Base-by-base conservation (phyloP, 2,329 filamentous ascomycete genomes). In the Pseudonectria buxi region DNA sequence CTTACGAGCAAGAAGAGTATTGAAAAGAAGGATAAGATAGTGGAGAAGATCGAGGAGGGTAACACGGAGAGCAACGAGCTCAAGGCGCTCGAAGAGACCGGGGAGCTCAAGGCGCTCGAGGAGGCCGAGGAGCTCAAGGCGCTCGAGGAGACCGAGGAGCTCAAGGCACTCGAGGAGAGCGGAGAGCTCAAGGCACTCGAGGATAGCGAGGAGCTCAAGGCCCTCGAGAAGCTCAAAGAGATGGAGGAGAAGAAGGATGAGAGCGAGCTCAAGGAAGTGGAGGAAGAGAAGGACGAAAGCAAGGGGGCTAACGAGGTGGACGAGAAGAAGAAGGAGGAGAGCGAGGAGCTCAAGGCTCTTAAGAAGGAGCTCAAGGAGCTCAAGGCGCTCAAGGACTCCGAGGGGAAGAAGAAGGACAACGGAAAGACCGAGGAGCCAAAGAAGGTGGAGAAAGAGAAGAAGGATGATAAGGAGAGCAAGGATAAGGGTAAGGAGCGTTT, bases 261-360 rank as follows among this genome's bases (percentile, higher is more conserved):
- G n/a, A n/a, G n/a, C n/a, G 18, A 30, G 10, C n/a, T 15, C 6
- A 10, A 27, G 10, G 28, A 26, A 14, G 24, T 22, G 7, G 4
- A 14, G 3, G 15, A 28, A 16, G 16, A 32, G n/a, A 28, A 30
- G 4, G 25, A 29, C 15, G 28, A 12, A 6, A 30, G 14, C 12
- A 5, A 5, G 13, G n/a, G n/a, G n/a, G n/a, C n/a, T n/a, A n/a
- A n/a, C n/a, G 39, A 27, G 22, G 32, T 32, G 26, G 41, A 45
- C 26, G 37, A 46, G 35, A 58, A 62, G 41, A 58, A 59, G 38
- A 27, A 49, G 2, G 43, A 50, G 13, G 14, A 30, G 14, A n/a
- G 14, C 5, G 12, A 4, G 13, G 14, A 30, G 14, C 5, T 7
- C 6, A 30, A 30, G 28, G 13, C 6, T 11, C 11, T 28, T 15